Base-by-base conservation (phyloP, 371 early-diverging fungal species). In the Rhizopus arrhizus region DNA sequence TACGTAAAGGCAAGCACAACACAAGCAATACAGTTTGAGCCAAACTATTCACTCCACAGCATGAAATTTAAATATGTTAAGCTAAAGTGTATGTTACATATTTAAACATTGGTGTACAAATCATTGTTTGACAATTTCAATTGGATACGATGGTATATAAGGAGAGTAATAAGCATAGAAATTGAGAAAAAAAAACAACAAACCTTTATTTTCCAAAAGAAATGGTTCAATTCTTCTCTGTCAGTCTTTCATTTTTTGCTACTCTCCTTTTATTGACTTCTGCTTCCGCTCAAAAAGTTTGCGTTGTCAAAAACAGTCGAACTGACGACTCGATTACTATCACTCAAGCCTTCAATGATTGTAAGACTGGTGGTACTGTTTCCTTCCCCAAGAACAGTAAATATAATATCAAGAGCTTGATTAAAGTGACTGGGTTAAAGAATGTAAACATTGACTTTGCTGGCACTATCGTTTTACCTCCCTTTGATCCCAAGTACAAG, bases 361-460 rank as follows among this genome's bases (percentile, higher is more conserved):
- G 71, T 51, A 65, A 68, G 41, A 61, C 56, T 45, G 74, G 71
- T 28, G 74, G 71, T 46, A 70, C 59, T 15, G 71, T 74, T 12
- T 53, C 53, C 16, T 74, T 74, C 45, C 40, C 71, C 7, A 51
- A 48, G 7, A 71, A 66, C 0, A 49, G 59, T 3, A 68, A 56
- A 33, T 74, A 70, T 43, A 65, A 70, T 16, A 10, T 68, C 49
- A 66, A 70, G 5, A 43, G 55, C 9, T 32, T 74, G 29, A 48
- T 74, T 16, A 29, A 29, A 9, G 16, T 74, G 31, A 29, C 51
- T n/a, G 66, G 61, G 4, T 56, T 74, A 6, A 43, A 68, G 32
- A 59, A 65, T n/a, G 63, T 68, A 35, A 70, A 60, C 12, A 68
- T 74, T 34, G 32, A 70, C n/a, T 65, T 74, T 55, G 58, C 68